These are phyloP conservation scores for Crithidia fasciculata DNA, from an alignment of 208 protist species.

Conservation along the genomic window DNA sequence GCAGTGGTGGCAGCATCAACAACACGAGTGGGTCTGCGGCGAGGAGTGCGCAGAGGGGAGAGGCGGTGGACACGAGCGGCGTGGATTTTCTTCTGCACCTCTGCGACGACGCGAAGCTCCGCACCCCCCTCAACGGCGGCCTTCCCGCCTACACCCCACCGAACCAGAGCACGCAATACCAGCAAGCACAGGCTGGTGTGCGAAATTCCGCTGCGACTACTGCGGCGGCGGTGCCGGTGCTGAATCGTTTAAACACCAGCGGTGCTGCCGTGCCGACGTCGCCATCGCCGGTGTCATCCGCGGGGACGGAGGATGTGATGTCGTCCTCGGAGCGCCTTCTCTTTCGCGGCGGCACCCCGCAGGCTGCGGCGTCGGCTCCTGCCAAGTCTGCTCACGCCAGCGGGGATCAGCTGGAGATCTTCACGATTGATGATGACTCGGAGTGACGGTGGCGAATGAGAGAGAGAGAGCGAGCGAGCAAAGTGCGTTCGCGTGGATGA, in stretches of 20 bases:
- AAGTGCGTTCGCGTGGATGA: too few species aligned
- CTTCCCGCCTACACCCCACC: neutral
- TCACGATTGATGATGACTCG: slow-evolving; percentile 35
- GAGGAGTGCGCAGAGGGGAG: neutral
- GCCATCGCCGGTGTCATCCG: slow-evolving; percentile 5
- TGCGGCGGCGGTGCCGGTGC: neutral
- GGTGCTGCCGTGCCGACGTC: slow-evolving; percentile 9
- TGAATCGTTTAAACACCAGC: slow-evolving; percentile 10
- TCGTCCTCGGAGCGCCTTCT: slow-evolving; percentile 34
- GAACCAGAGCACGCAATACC: too few species aligned
- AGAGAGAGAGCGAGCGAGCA: neutral
- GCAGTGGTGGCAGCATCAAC: neutral
- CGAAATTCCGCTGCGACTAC: too few species aligned
- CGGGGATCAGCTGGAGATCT: slow-evolving; percentile 29
- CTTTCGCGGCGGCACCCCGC: slow-evolving; percentile 4
- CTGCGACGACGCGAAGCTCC: slow-evolving; percentile 64
- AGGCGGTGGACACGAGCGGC: slow-evolving; percentile 32
- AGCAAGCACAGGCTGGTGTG: too few species aligned
- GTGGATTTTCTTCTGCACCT: slow-evolving; percentile 69
- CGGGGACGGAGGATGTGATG: slow-evolving; percentile 20
- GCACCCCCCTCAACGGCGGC: slow-evolving; percentile 48
- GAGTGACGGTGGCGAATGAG: slow-evolving; percentile 19
- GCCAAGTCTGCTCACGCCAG: slow-evolving; percentile 7
- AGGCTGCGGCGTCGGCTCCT: neutral
- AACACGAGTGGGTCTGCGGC: neutral